A percentile compares a stretch with the other conserved stretches of the same genome.
Conservation (phyloP, 2,329 filamentous ascomycete species). For the Aureobasidium sp. region DNA sequence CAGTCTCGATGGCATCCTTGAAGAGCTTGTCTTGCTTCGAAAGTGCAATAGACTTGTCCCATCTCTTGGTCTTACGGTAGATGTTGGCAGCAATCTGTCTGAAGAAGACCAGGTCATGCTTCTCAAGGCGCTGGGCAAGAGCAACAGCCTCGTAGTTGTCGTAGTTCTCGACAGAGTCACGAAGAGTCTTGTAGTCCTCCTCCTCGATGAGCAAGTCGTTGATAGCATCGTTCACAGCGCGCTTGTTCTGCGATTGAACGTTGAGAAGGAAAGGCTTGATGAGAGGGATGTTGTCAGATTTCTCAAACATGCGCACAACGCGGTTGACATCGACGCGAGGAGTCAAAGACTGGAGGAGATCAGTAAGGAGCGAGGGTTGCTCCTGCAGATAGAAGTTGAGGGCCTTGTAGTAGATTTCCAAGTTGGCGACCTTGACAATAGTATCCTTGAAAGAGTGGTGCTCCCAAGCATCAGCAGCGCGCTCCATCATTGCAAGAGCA, state of each 20-base stretch:
- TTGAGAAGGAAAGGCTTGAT: slow-evolving; percentile 99
- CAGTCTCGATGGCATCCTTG: slow-evolving; percentile 98
- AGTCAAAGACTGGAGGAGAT: slow-evolving; percentile 86
- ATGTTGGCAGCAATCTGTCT: slow-evolving; percentile 96
- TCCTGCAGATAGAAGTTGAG: slow-evolving; percentile 97
- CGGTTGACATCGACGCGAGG: slow-evolving; percentile 94
- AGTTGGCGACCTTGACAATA: slow-evolving; percentile 90
- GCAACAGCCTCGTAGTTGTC: slow-evolving; percentile 98
- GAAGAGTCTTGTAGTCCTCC: slow-evolving; percentile 97
- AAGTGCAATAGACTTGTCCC: slow-evolving; percentile 96
- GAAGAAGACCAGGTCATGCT: slow-evolving; percentile 98
- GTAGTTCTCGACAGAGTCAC: slow-evolving; percentile 96
- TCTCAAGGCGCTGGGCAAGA: slow-evolving; percentile 84
- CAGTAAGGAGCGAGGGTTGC: slow-evolving; percentile 91
- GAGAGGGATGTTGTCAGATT: slow-evolving; percentile 93
- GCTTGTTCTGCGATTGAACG: slow-evolving; percentile 96
- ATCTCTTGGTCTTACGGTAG: slow-evolving; percentile 99
- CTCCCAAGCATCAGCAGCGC: slow-evolving; percentile 95
- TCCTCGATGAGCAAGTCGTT: slow-evolving; percentile 97
- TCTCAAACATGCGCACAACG: slow-evolving; percentile 98
- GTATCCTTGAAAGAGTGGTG: slow-evolving; percentile 99
- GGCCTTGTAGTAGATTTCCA: slow-evolving; percentile 98
- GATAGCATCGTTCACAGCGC: slow-evolving; percentile 93
- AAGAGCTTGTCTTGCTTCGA: slow-evolving; percentile 99
- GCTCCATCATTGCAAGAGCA: slow-evolving; percentile 94